phyloP scores from a whole-genome alignment of 2,329 filamentous ascomycete species.

The Podosphaera aphanis region DNA sequence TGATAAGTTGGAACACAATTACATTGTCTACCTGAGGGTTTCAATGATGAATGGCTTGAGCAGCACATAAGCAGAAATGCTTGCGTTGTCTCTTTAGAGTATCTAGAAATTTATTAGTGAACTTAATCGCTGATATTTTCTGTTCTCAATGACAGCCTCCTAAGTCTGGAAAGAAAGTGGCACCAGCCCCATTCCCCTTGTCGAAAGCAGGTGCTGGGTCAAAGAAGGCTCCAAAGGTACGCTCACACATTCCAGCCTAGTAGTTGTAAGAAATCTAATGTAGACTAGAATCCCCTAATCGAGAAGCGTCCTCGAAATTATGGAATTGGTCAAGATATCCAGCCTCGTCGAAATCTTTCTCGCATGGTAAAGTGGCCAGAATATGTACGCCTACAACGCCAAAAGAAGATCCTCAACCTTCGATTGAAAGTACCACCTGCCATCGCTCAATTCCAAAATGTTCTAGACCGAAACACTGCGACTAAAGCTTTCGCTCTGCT shows the following conservation, averaged over 20 bases:
- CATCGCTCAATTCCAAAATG: constrained; percentile 92
- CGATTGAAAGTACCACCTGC: constrained; percentile 96
- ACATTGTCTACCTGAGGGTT: constrained; percentile 14
- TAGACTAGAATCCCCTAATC: constrained; percentile 76
- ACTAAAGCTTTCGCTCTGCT: constrained; percentile 97
- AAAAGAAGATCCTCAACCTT: constrained; percentile 87
- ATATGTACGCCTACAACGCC: constrained; percentile 79
- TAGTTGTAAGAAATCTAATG: constrained; percentile 6
- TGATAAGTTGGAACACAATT: constrained; percentile 17
- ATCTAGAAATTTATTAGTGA: constrained; percentile 62
- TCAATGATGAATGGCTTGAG: constrained; percentile 45
- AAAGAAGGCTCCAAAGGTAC: constrained; percentile 94
- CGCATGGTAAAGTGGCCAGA: constrained; percentile 99
- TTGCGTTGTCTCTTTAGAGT: constrained; percentile 59
- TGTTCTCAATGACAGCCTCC: constrained; percentile 99
- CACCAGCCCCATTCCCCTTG: constrained; percentile 87
- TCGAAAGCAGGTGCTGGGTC: constrained; percentile 56
- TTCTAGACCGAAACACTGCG: constrained; percentile 89
- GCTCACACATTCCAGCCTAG: constrained; percentile 19
- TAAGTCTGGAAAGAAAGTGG: constrained; percentile 93
- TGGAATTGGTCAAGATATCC: constrained; percentile 97
- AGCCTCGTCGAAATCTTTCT: constrained; percentile 82
- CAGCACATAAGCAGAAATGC: constrained; percentile 19
- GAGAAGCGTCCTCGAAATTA: constrained; percentile 97
- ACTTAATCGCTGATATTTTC: constrained; percentile 81